phyloP scores from a whole-genome alignment of 108 stramenopile species.

The Cyclostephanos tholiformis region DNA sequence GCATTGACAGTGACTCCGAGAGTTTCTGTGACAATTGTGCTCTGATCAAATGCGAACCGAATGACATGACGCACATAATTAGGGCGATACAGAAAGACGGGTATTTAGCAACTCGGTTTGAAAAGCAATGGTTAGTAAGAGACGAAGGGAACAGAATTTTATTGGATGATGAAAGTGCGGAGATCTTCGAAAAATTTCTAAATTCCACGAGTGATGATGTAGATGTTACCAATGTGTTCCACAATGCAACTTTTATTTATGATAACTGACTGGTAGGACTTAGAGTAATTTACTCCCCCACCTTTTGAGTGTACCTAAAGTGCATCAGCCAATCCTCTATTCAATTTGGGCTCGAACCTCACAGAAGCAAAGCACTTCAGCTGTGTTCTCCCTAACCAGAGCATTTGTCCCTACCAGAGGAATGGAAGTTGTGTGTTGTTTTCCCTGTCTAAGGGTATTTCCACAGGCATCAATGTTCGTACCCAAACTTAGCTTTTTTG shows the following conservation, averaged over 20 bases:
- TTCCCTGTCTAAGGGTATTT: no score
- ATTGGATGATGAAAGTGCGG: constrained; percentile 45
- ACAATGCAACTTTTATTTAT: constrained; percentile 50
- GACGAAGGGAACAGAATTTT: constrained; percentile 49
- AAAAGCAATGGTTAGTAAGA: constrained; percentile 61
- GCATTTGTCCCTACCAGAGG: no score
- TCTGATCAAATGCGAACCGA: constrained; percentile 61
- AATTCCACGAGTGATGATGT: constrained; percentile 65
- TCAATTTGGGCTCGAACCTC: background rate
- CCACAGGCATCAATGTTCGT: no score
- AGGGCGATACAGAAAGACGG: constrained; percentile 41
- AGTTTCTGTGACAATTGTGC: constrained; percentile 25
- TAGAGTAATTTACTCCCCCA: background rate
- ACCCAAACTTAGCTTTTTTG: no score
- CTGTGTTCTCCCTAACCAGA: no score
- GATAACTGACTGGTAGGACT: background rate
- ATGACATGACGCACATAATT: constrained; percentile 55
- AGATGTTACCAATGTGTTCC: constrained; percentile 72
- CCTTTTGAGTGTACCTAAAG: background rate
- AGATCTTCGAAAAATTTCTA: constrained; percentile 60
- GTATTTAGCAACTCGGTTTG: constrained; percentile 53
- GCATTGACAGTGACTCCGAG: constrained; percentile 17
- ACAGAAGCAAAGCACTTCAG: background rate
- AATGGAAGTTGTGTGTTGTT: no score
- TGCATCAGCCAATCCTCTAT: background rate